Base-by-base conservation (phyloP, 2,329 filamentous ascomycete genomes). In the Diaporthe eres region DNA sequence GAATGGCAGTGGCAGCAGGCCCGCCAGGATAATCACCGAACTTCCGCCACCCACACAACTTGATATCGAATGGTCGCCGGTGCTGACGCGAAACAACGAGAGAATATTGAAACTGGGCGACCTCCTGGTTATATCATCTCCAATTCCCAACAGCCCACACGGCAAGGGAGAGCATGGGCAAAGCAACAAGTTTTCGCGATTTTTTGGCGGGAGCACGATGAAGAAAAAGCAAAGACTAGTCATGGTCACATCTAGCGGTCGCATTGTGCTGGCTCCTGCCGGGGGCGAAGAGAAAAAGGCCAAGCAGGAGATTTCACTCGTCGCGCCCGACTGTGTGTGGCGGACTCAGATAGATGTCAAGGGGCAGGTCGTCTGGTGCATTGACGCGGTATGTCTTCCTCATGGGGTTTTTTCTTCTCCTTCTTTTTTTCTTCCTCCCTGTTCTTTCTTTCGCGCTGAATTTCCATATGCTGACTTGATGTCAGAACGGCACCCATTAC, bases 51-150 rank as follows among this genome's bases (percentile, higher is more conserved):
- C 97, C 0, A 98, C 94, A 70, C 97, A 98, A 83, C 88, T 99
- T 37, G 97, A 99, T 82, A 98, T 99, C 75, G 97, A 99, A 85
- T 99, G 97, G 97, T 98, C 96, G 0, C 97, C 97, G 0, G 96
- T 99, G 6, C 87, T 99, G 74, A 98, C 94, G 13, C 92, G 93
- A 81, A 93, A 92, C 76, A 98, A 98, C 81, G 97, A 99, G 84
- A 92, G 97, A 49, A 99, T 99, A 79, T 85, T 99, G 77, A 98
- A 98, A 83, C 88, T 99, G 31, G 97, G 97, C 2, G 98, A 99
- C 81, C 86, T 98, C 78, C 91, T 95, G 84, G 96, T 99, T 10
- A 89, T 94, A 53, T 94, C 95, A 8, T 91, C 94, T 3, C 94
- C 96, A 13, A 89, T 95, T 72, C 90, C 94, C 13, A 94, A 94